phyloP scores from a whole-genome alignment of 202 grass and related monocot genomes.

The Carex sylvatica region DNA sequence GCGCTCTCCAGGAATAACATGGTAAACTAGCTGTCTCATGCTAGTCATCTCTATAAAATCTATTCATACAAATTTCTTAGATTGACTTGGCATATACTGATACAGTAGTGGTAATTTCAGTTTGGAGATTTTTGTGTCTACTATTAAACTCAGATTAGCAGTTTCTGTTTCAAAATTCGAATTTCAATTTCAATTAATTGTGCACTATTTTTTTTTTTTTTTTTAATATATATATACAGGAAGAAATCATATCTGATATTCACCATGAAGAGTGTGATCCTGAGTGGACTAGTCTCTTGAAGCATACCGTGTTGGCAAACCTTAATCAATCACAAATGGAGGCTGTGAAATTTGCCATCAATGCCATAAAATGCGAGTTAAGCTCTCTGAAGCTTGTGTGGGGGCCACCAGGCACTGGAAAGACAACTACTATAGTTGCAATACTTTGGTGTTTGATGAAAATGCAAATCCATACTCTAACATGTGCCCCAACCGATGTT shows the following conservation, averaged over 20 bases:
- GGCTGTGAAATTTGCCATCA: slow-evolving; percentile 47
- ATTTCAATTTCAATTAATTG: not conserved
- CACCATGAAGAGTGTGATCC: not conserved
- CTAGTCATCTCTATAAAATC: not conserved
- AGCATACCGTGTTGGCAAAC: slow-evolving; percentile 25
- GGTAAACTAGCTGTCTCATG: slow-evolving; percentile 32
- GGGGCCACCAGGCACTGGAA: slow-evolving; percentile 78
- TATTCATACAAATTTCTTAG: not conserved
- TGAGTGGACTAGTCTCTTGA: slow-evolving; percentile 14
- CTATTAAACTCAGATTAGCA: not conserved
- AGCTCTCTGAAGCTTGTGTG: slow-evolving; percentile 66
- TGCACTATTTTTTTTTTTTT: not conserved
- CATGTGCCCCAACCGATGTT: slow-evolving; percentile 74
- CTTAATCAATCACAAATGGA: slow-evolving; percentile 62
- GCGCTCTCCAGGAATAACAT: slow-evolving; percentile 34
- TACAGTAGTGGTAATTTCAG: not conserved
- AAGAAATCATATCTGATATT: slow-evolving; percentile 19
- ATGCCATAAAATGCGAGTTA: slow-evolving; percentile 28
- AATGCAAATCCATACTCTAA: slow-evolving; percentile 57
- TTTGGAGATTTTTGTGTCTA: not conserved
- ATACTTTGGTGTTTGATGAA: slow-evolving; percentile 45
- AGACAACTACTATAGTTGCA: slow-evolving; percentile 55
- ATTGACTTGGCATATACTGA: not conserved
- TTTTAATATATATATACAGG: slow-evolving; percentile 27
- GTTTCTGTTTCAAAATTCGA: not conserved